Base-by-base conservation (phyloP, 768 basidiomycete genomes). In the Amanita subjunquillea region DNA sequence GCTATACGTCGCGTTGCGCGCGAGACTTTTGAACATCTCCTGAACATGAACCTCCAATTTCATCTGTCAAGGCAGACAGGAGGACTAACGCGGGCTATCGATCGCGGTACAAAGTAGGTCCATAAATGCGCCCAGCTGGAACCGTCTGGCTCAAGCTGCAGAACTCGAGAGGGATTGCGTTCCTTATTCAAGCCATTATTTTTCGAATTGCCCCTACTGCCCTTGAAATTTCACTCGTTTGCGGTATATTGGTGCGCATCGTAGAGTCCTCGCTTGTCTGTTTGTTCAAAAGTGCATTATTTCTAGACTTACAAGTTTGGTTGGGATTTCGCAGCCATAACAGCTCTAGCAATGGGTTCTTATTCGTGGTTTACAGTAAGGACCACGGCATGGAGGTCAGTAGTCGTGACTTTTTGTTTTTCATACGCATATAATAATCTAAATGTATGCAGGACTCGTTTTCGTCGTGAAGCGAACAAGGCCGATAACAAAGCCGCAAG, bases 311-410 rank as follows among this genome's bases (percentile, higher is more conserved):
- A 90, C 62, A 95, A 97, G 63, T 99, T 96, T 61, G 96, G 96
- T 7, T 92, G 87, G 86, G 86, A 96, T 64, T 99, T 94, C 67
- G 95, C 96, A 3, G 91, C 87, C 2, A 82, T 98, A 42, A 97
- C 94, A 0, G 75, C 81, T 1, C 66, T 78, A 1, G 90, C 95
- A 0, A 82, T 99, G 75, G 87, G 77, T 2, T 80, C 87, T 3
- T 99, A 99, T 64, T 89, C 92, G 0, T 97, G 93, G 93, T 99
- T 95, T 64, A 99, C 96, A 1, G 83, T 99, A 32, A 80, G 83
- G 45, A 98, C 96, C 1, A 99, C 96, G 1, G 83, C 93, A 0
- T 98, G 96, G 96, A 75, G 94, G 92, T 92, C 48, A 71, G 63
- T 46, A 20, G 5, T 7, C 25, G 10, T 4, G 37, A 9, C 10